phyloP scores from a whole-genome alignment of 441 rosid species.

The Populus hybrid region DNA sequence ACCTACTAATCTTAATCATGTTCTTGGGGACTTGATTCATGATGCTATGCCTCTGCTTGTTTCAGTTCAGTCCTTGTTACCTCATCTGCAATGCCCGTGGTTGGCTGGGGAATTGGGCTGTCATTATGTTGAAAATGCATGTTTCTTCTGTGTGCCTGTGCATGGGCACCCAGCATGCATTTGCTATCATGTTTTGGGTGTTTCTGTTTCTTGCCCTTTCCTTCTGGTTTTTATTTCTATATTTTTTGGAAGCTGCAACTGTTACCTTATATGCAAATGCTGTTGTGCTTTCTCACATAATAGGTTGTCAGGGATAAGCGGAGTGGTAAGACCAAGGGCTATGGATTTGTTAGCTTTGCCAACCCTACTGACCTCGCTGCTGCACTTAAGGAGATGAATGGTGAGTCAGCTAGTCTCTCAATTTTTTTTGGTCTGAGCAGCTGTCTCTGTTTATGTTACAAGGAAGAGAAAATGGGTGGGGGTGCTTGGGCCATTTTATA shows the following conservation, averaged over 20 bases:
- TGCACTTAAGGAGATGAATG: conserved; percentile 94
- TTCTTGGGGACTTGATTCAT: neutral
- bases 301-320: conserved; percentile 96
- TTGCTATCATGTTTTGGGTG: neutral
- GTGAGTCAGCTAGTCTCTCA: conserved; percentile 26
- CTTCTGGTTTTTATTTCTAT: neutral
- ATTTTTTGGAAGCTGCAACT: neutral
- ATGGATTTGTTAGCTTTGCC: conserved; percentile 91
- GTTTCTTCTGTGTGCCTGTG: neutral
- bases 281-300: conserved; percentile 8
- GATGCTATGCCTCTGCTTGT: neutral
- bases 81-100: neutral
- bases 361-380: conserved; percentile 82
- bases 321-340: conserved; percentile 94
- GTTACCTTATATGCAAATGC: conserved; percentile 1
- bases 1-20: neutral
- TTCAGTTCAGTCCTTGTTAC: neutral
- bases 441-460: neutral
- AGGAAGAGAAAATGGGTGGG: neutral
- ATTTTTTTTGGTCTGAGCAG: neutral
- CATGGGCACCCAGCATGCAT: neutral
- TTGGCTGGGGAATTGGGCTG: neutral
- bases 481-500: neutral
- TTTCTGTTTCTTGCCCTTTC: neutral
- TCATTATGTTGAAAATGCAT: neutral